Evolutionary conservation across 176 grass and related monocot genomes (phyloP), one percentile per base, ranked within the genome.

Genomic region (Aechmea fasciata): DNA sequence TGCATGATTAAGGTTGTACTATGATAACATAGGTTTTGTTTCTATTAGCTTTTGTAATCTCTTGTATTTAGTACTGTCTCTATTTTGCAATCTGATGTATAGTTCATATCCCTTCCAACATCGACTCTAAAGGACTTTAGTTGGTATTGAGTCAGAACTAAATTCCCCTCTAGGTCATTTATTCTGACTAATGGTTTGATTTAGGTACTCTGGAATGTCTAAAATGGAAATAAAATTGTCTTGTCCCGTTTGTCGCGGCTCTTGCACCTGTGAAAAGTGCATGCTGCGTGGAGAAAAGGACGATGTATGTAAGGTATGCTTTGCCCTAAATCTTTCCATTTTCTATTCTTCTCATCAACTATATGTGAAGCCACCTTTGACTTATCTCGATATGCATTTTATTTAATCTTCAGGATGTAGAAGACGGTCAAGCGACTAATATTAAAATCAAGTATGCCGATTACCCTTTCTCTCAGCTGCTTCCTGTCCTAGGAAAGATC

Each of bases 161-260:
- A 20, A 61, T 61, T 59, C n/a, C 9, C 19, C 19, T 59, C 55
- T 20, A 9, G 55, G 10, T 18, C 55, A 61, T 50, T 73, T 13
- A 11, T 81, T 28, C 28, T 86, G 68, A 71, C 65, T 74, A 10
- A 71, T 79, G 15, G 67, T 61, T 51, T n/a, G 12, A 22, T 85
- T 18, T 70, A 99, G 95, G 95, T 99, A 94, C 80, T 73, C 71
- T 68, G 78, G 52, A 13, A 84, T 94, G 67, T 76, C 87, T 29
- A 87, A 87, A 85, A 80, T 73, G 66, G 95, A 99, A 59, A 83
- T 94, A 70, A 94, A 99, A 68, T 64, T 22, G 2, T 47, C 67
- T 23, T 94, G 90, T 63, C 90, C 95, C 53, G 90, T 86, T 75
- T 99, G 95, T 67, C 72, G 90, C 57, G 84, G 80, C 33, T 68